Percentiles rank a stretch among this genome's conserved stretches.
Evolutionary conservation across 345 rosid species (phyloP).

Genomic region (Passiflora organensis): DNA sequence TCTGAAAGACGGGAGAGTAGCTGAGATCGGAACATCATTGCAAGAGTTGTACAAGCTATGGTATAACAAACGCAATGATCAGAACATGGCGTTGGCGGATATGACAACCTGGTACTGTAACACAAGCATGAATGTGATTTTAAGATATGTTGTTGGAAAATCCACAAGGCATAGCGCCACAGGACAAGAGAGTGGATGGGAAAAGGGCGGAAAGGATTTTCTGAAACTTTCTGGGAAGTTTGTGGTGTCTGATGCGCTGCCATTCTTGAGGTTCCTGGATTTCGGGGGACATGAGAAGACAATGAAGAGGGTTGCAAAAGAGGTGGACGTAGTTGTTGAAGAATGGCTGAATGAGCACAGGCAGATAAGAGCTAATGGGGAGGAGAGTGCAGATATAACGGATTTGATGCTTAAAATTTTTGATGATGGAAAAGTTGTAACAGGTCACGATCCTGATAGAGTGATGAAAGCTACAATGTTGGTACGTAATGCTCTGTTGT

Average conservation of each 20-base stretch:
- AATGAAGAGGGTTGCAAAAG: slow-evolving; percentile 22
- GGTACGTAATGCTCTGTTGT: too few relatives aligned
- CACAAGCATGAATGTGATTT: slow-evolving; percentile 25
- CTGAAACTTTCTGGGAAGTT: slow-evolving; percentile 14
- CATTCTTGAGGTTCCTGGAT: slow-evolving; percentile 34
- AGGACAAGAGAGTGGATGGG: neutral
- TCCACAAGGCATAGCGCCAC: neutral
- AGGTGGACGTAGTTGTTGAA: slow-evolving; percentile 18
- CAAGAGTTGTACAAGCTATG: slow-evolving; percentile 18
- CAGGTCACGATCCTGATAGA: slow-evolving; percentile 6
- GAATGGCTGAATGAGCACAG: slow-evolving; percentile 39
- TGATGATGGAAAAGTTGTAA: neutral
- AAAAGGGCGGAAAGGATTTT: slow-evolving; percentile 13
- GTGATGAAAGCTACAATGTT: neutral
- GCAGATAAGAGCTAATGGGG: slow-evolving; percentile 6
- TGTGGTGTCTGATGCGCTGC: slow-evolving; percentile 24
- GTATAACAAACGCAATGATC: neutral
- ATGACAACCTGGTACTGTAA: slow-evolving; percentile 30
- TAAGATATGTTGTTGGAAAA: slow-evolving; percentile 26
- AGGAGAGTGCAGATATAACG: slow-evolving; percentile 12
- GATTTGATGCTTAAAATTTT: neutral
- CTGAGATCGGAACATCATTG: slow-evolving; percentile 15
- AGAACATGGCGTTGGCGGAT: slow-evolving; percentile 6
- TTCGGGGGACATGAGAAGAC: slow-evolving; percentile 25
- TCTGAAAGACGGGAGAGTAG: slow-evolving; percentile 21